phyloP scores from a whole-genome alignment of 2,329 filamentous ascomycete species.

The Cryphonectria japonica region DNA sequence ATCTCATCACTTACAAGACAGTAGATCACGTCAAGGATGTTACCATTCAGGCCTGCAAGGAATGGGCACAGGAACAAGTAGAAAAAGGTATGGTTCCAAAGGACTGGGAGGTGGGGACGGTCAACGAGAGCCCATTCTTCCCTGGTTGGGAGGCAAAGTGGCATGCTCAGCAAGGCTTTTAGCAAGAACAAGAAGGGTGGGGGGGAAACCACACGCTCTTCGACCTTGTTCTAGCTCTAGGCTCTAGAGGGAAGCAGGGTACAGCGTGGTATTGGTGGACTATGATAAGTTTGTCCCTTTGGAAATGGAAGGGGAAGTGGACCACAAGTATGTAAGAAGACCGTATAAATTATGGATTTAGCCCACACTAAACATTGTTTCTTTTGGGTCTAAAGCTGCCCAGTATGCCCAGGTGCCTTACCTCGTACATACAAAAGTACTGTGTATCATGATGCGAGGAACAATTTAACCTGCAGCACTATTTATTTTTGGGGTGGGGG shows the following conservation, averaged over 20 bases:
- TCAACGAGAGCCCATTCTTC: conserved; percentile 78
- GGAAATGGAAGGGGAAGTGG: background rate
- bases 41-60: conserved; percentile 64
- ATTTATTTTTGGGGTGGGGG: background rate
- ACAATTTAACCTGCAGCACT: background rate
- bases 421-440: background rate
- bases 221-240: background rate
- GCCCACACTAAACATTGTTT: background rate
- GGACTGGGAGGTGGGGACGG: conserved; percentile 69
- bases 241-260: background rate
- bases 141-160: conserved; percentile 78
- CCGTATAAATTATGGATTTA: background rate
- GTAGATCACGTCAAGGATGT: conserved; percentile 80
- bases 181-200: conserved; percentile 9
- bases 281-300: background rate
- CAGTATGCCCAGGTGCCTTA: too few species aligned
- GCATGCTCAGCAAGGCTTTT: conserved; percentile 40
- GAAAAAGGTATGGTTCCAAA: conserved; percentile 42
- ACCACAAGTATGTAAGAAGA: background rate
- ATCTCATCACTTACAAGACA: conserved; percentile 68
- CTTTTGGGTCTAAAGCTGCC: background rate
- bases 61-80: conserved; percentile 69
- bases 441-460: background rate
- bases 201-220: background rate
- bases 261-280: background rate